Base-by-base conservation (phyloP, 352 stramenopile genomes). In the Albugo laibachii region DNA sequence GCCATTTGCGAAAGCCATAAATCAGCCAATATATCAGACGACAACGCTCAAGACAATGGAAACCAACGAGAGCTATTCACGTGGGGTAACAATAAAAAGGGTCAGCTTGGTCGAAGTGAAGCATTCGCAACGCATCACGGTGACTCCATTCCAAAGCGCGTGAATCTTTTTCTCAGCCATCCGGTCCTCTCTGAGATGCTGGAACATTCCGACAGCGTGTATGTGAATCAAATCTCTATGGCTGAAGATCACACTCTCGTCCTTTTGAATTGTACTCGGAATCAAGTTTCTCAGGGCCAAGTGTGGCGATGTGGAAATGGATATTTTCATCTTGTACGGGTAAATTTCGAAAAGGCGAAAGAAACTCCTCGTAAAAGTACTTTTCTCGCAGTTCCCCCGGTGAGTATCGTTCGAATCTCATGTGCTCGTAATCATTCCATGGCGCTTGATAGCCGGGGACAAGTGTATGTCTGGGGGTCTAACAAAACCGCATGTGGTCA, bases 301-400 rank as follows among this genome's bases (percentile, higher is more conserved):
- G 63, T 86, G 40, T 89, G 71, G 73, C 73, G 84, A 45, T 89
- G 79, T 51, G 76, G 73, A 11, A 80, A 84, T 48, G 73, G 71
- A 16, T 75, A 67, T 6, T 73, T 72, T 52, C 64, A 73, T 48
- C 76, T 74, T 3, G 83, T 53, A 35, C 73, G 76, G 13, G 62
- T 89, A 27, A 63, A 71, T 31, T 75, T 83, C 47, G 53, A 63
- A 36, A 56, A 64, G 37, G 65, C 68, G 8, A 18, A 41, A 24
- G 40, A 19, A 19, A 8, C 19, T 27, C 47, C 3, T 42, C 36
- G 36, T 47, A 34, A 24, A 27, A 36, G 43, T 8, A 8, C 19
- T 19, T 34, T 42, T 18, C 20, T 41, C 16, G 36, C 19, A 27
- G 53, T 63, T 39, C 16, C 16, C 8, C 16, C 16, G 3, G 38